Base-by-base conservation (phyloP, 1,284 basidiomycete species). In the Chiua sp. region DNA sequence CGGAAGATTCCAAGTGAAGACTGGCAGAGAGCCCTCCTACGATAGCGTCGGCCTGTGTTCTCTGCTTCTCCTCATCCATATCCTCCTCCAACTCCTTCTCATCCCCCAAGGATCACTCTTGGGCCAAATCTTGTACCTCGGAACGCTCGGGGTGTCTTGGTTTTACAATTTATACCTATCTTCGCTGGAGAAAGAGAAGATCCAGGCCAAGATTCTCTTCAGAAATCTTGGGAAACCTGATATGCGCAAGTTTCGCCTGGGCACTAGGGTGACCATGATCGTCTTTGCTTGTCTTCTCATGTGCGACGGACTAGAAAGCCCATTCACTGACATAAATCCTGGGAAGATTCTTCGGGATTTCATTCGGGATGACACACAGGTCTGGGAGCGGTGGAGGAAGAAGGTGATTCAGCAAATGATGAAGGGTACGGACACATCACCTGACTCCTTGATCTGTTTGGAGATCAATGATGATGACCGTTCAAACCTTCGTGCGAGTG, bases 81-180 rank as follows among this genome's bases (percentile, higher is more conserved):
- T 75, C 57, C 61, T 71, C 52, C 54, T 57, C 30, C 73, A 75
- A 51, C 63, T 75, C 46, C 69, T 73, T 49, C 63, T 74, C 49
- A 62, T 73, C 30, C 74, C 74, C 1, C 65, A 67, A 18, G 69
- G 65, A 12, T 60, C 62, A 4, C 52, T 76, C 7, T 74, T 75
- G 33, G 73, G 72, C 39, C 73, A 76, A 57, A 63, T 69, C 53
- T 67, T 75, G 69, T 75, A 5, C 53, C 57, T 75, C 28, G 32
- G 44, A 0, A 63, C 74, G 0, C 65, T 75, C 3, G 68, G 65
- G 2, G 65, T 73, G 10, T 76, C 73, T 6, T 75, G 73, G 73
- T 52, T 8, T 3, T 75, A 75, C 48, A 76, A 72, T 46, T 68
- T 67, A 2, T 74, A 65, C 30, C 62, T 75, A n/a, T 73, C 72